Evolutionary conservation across 2,329 filamentous ascomycete genomes (phyloP), one percentile per base, ranked within the genome.

Genomic region (Colletotrichum abscissum): DNA sequence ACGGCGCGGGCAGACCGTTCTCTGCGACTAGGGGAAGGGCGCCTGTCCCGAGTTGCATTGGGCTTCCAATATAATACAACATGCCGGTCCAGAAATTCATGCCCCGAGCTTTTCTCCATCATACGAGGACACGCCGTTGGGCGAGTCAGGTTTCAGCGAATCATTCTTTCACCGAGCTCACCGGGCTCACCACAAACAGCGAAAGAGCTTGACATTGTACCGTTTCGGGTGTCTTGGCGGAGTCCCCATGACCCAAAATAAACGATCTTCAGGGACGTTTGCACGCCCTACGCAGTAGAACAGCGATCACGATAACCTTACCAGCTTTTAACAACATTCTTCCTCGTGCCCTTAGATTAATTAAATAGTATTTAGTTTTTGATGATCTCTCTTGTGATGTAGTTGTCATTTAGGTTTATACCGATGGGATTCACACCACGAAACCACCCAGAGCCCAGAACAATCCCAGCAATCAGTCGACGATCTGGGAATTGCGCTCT

Each of bases 121-220:
- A 52, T 63, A 46, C 60, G 42, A 52, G 38, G 28, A 52, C 30
- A 38, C 60, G 60, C 19, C 38, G 26, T 52, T 9, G 42, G 60
- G 28, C 60, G 60, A 63, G 60, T 63, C 60, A 63, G 49, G 7
- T 63, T 52, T 63, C n/a, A 63, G 42, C 60, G 60, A 63, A 54
- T 5, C 42, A 24, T 63, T 63, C 42, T 24, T 63, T 24, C 42
- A 63, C 60, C 59, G 59, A 63, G 19, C 26, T 62, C 59, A 49
- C 38, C 59, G 59, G n/a, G 38, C 26, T 28, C 19, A 16, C 26
- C 11, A 22, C 12, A 2, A 28, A 42, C 42, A 14, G 16, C 24
- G 6, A 9, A n/a, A 42, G 4, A 35, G 12, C 19, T 24, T 22
- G 7, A n/a, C 28, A 7, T 1, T 14, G 26, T 19, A 9, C 59